Percentiles rank a stretch among this genome's conserved stretches.
These are phyloP conservation scores for Xylariales sp. DNA, from an alignment of 2,329 filamentous ascomycete genomes.

Conservation along the genomic window DNA sequence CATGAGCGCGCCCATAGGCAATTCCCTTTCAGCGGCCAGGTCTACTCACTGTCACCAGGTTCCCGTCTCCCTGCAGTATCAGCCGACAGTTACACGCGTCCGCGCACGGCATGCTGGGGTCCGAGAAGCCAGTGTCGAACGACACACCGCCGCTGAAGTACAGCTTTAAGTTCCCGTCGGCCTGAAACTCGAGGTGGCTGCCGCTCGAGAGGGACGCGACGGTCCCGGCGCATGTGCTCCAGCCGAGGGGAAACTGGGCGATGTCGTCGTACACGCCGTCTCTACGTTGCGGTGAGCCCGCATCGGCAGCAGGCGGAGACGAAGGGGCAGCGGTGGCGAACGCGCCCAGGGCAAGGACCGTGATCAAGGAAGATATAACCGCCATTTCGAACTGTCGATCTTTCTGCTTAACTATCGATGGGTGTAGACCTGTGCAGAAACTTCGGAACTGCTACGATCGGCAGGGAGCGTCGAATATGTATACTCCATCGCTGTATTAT, in stretches of 20 bases:
- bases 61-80: constrained; percentile 11
- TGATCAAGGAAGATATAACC: no score
- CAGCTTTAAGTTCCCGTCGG: constrained; percentile 8
- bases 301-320: background rate
- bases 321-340: background rate
- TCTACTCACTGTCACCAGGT: constrained; percentile 9
- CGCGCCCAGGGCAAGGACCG: background rate
- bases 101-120: constrained; percentile 13
- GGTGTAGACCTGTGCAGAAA: no score
- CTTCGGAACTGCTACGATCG: no score
- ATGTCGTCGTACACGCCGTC: background rate
- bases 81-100: constrained; percentile 11
- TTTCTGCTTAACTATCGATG: no score
- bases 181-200: constrained; percentile 9
- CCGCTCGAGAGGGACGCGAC: background rate
- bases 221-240: constrained; percentile 16
- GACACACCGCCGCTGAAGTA: background rate
- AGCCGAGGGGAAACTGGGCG: constrained; percentile 8
- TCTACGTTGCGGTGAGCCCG: background rate
- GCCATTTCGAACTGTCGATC: no score
- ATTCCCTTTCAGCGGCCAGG: no score
- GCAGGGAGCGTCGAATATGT: no score
- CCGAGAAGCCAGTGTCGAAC: constrained; percentile 11
- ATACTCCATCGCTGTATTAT: no score
- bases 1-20: no score